Evolutionary conservation across 2,329 filamentous ascomycete species (phyloP).

Genomic region (Xylariaceae sp.): DNA sequence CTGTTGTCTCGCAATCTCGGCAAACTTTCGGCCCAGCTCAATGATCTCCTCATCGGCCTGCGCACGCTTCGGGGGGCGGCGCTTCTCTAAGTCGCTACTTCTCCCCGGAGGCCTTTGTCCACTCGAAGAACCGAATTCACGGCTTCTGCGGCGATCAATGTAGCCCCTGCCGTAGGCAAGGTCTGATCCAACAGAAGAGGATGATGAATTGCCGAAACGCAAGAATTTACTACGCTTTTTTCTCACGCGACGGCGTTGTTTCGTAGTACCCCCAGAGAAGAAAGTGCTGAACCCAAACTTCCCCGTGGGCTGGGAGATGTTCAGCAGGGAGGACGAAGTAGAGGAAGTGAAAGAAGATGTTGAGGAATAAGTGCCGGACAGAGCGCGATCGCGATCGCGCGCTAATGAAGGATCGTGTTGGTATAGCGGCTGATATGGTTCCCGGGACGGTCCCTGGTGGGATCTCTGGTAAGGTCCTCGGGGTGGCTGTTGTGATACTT

Average conservation of each 20-base stretch:
- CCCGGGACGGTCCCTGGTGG: constrained; percentile 9
- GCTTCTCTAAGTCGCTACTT: constrained; percentile 21
- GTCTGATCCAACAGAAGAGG: constrained; percentile 64
- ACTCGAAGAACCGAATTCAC: constrained; percentile 30
- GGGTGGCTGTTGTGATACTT: constrained; percentile 10
- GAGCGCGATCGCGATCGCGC: constrained; percentile 26
- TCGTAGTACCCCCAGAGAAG: constrained; percentile 56
- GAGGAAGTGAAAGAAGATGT: constrained; percentile 44
- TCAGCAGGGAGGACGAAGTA: constrained; percentile 57
- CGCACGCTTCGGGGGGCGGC: constrained; percentile 30
- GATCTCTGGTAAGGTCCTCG: constrained; percentile 11
- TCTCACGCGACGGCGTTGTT: constrained; percentile 39
- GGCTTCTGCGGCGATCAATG: constrained; percentile 40
- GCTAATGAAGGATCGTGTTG: constrained; percentile 21
- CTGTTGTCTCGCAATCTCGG: constrained; percentile 48
- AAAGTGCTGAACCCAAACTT: constrained; percentile 57
- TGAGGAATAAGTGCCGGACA: constrained; percentile 26
- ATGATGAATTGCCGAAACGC: constrained; percentile 59
- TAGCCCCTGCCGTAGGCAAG: constrained; percentile 63
- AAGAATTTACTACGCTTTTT: constrained; percentile 50
- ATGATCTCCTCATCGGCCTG: constrained; percentile 56
- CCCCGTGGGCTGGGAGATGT: constrained; percentile 57
- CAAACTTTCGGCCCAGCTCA: constrained; percentile 51
- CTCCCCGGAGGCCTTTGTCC: constrained; percentile 16
- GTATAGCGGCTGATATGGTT: constrained; percentile 27